Evolutionary conservation across 352 stramenopile genomes (phyloP), one percentile per base, ranked within the genome.

Genomic region (Phytophthora pini): DNA sequence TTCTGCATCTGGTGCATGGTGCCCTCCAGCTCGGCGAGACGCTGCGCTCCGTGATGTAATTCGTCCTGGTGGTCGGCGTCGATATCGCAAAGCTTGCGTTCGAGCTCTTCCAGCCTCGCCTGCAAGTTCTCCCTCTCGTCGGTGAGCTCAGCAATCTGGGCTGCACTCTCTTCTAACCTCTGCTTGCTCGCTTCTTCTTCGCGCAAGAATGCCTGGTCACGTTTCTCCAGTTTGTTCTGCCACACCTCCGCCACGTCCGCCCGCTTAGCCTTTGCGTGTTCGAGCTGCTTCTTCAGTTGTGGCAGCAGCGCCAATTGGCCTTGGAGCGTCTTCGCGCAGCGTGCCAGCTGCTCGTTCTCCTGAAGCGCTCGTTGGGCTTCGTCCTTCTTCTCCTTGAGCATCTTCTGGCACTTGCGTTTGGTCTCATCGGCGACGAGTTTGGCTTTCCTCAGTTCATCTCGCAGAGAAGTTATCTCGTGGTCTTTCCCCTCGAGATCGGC

Each of bases 341-440:
- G 46, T 34, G 53, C 59, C 10, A 73, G 36, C 20, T 70, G 59
- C 40, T 70, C 65, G 56, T 87, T 87, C 52, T 61, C 81, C 54
- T 76, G 77, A 22, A 87, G 46, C n/a, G 77, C 68, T 44, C 70
- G 61, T 52, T 78, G 69, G 6, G 82, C 31, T 32, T 87, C 79
- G 46, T 86, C 77, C 29, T 74, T 77, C 64, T 90, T 88, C 17
- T 88, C 81, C 38, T 82, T 81, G 17, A 79, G 50, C 47, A 80
- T 49, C 49, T 80, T 80, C 47, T 82, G 74, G 55, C 67, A 82
- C 48, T 80, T 83, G 41, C 70, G 67, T 27, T 83, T 78, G 20
- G 69, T 79, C 40, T 87, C 78, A 44, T 83, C 65, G 31, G 39
- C 34, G 20, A 32, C 62, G 49, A 46, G 53, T 67, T 65, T 84